phyloP scores from a whole-genome alignment of 805 yeast genomes.

The Nakazawaea ernobii region DNA sequence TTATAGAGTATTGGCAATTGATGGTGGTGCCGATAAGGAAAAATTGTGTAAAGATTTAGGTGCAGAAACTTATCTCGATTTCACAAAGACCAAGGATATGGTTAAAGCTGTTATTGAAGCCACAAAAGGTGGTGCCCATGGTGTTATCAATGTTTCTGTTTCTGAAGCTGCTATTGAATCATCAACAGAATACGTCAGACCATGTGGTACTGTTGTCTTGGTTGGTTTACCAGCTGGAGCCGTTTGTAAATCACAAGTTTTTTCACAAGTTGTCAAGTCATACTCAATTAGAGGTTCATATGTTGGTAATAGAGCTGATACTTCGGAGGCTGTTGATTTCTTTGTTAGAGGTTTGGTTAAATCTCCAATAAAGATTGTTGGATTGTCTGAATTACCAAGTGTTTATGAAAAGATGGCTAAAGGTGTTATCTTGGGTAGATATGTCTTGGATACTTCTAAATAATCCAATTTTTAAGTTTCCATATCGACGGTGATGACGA shows the following conservation, averaged over 20 bases:
- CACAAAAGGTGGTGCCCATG: slow-evolving; percentile 55
- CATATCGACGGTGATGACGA: background rate
- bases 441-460: slow-evolving; percentile 53
- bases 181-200: slow-evolving; percentile 54
- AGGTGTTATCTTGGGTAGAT: slow-evolving; percentile 59
- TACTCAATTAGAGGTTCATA: slow-evolving; percentile 73
- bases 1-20: slow-evolving; percentile 62
- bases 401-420: slow-evolving; percentile 52
- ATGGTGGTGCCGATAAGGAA: slow-evolving; percentile 68
- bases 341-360: slow-evolving; percentile 60
- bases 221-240: slow-evolving; percentile 81
- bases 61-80: slow-evolving; percentile 60
- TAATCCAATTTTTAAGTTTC: slow-evolving; percentile 17
- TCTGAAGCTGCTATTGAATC: slow-evolving; percentile 45
- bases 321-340: slow-evolving; percentile 72
- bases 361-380: slow-evolving; percentile 56
- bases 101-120: slow-evolving; percentile 33
- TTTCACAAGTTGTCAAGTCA: slow-evolving; percentile 68
- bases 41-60: slow-evolving; percentile 48
- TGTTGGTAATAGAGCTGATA: slow-evolving; percentile 86
- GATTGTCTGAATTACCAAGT: slow-evolving; percentile 41
- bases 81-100: slow-evolving; percentile 36
- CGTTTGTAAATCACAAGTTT: slow-evolving; percentile 61
- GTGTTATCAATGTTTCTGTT: slow-evolving; percentile 60
- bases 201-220: slow-evolving; percentile 54